A percentile compares a stretch with the other conserved stretches of the same genome.
Evolutionary conservation across 768 basidiomycete genomes (phyloP).

Genomic region (Sutorius australiensis): DNA sequence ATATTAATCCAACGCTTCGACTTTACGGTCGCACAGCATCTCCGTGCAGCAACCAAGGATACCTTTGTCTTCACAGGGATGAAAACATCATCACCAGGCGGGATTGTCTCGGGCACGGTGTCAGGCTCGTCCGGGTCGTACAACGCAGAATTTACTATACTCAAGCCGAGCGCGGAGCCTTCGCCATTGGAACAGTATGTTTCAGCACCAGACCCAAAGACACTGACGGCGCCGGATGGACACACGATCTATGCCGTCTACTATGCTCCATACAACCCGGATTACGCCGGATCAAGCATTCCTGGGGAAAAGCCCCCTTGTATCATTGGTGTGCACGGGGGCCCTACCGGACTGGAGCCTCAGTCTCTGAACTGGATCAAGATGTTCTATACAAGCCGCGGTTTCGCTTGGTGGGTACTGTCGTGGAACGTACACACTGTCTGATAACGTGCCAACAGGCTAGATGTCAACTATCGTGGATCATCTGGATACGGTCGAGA

Average conservation of each 20-base stretch:
- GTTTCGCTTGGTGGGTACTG: constrained; percentile 57
- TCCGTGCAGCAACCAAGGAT: neutral
- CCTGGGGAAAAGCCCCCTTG: constrained; percentile 60
- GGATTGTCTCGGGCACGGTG: constrained; percentile 8
- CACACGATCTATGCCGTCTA: constrained; percentile 49
- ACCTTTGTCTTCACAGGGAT: constrained; percentile 13
- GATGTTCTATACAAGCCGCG: constrained; percentile 65
- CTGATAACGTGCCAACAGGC: constrained; percentile 34
- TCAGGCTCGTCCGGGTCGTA: constrained; percentile 11
- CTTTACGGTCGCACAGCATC: constrained; percentile 11
- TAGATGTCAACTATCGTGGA: constrained; percentile 75
- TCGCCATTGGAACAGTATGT: neutral
- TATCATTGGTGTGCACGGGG: constrained; percentile 63
- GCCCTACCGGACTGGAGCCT: constrained; percentile 49
- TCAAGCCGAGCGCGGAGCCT: constrained; percentile 17
- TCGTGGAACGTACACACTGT: neutral
- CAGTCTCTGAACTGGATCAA: constrained; percentile 50
- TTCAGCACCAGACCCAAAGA: constrained; percentile 8
- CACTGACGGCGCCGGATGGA: constrained; percentile 1
- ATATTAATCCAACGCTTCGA: constrained; percentile 1
- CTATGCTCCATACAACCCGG: constrained; percentile 60
- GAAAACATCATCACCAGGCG: neutral
- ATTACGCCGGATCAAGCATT: constrained; percentile 40
- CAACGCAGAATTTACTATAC: neutral
- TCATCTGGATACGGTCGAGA: constrained; percentile 67